Percentiles rank a stretch among this genome's conserved stretches.
phyloP scores from a whole-genome alignment of 768 basidiomycete genomes.

The Xanthoconium stramineum region DNA sequence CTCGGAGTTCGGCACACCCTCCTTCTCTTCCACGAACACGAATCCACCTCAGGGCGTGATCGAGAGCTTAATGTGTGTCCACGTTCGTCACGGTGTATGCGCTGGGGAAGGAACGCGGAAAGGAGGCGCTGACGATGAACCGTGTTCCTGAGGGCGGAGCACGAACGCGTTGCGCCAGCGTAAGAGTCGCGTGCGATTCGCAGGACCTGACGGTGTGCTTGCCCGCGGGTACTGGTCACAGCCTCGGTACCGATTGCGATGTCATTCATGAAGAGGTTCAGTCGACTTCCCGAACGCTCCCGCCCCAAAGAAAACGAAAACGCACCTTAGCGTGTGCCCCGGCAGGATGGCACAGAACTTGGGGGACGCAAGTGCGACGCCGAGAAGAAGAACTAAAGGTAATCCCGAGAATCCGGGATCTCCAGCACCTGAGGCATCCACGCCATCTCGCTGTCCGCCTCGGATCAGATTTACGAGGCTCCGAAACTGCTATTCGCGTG shows the following conservation, averaged over 20 bases:
- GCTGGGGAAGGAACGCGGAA: background rate
- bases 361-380: background rate
- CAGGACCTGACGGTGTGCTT: background rate
- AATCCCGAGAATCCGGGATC: slow-evolving; percentile 9
- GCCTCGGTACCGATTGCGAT: no score
- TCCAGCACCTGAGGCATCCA: no score
- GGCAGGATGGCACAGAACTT: no score
- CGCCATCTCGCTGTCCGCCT: background rate
- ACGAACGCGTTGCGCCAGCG: background rate
- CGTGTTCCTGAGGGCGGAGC: background rate
- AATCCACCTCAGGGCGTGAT: background rate
- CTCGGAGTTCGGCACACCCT: slow-evolving; percentile 6
- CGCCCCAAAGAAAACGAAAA: no score
- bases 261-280: no score
- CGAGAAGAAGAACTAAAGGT: background rate
- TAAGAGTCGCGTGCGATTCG: background rate
- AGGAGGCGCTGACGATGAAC: background rate
- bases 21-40: slow-evolving; percentile 1
- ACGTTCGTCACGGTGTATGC: no score
- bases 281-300: no score
- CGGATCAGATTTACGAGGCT: slow-evolving; percentile 21
- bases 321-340: no score
- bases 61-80: background rate
- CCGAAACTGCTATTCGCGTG: background rate
- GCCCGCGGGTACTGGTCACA: no score